Evolutionary conservation across 1,284 basidiomycete genomes (phyloP), one percentile per base, ranked within the genome.

Genomic region (Sporisorium reilianum): DNA sequence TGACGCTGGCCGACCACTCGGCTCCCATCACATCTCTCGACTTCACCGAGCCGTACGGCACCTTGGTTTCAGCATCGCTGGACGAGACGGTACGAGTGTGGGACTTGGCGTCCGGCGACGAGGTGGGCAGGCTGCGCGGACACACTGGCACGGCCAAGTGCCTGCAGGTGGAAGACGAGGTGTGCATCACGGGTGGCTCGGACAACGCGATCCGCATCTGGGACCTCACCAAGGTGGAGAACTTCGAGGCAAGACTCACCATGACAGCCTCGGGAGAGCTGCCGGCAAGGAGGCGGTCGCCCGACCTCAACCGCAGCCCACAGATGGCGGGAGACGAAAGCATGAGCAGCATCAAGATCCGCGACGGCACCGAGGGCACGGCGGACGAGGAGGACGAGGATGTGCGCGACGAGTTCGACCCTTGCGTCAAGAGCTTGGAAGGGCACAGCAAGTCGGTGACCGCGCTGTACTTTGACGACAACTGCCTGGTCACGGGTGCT

Each of bases 21-120:
- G 90, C 90, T 0, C 92, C 94, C 2, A 91, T 99, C 80, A 91
- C 91, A 0, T 91, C 94, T 2, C 89, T 99, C 38, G 96, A 99
- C 86, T 94, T 98, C 83, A 94, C 94, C 20, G 95, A 97, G 83
- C 96, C 96, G 11, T 99, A 99, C 80, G 96, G 95, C 36, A 93
- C 91, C 12, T 89, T 97, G 30, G 94, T 99, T 54, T 93, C 90
- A 49, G 70, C 80, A 0, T 91, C 93, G 0, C 90, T 86, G 45
- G 88, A 89, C 75, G 86, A 87, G 59, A 80, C 86, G 23, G 87
- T 93, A 77, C 89, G 91, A 4, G 90, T 95, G n/a, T 96, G 93
- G 94, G 93, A 95, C 85, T 86, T 95, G 51, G 89, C 93, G 73
- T 88, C 64, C 78, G 88, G 88, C 75, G 87, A 82, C 83, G 77